Base-by-base conservation (phyloP, 805 yeast species). In the Middelhovenomyces tepae region DNA sequence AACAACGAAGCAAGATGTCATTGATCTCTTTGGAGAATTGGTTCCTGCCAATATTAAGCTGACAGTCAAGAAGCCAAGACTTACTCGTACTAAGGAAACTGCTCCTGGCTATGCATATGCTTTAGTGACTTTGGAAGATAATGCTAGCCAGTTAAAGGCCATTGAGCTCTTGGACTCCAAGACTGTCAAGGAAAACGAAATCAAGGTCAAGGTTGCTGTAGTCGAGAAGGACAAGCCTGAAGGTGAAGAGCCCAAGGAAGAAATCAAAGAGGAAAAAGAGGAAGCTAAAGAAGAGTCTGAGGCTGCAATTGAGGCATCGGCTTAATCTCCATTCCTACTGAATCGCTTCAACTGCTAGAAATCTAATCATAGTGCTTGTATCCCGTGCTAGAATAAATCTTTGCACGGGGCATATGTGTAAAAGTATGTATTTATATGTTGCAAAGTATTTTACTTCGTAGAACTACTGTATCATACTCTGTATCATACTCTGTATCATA, bases 161-260 rank as follows among this genome's bases (percentile, higher is more conserved):
- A 72, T 83, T 39, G 73, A 66, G 22, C 71, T 73, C 48, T 75
- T 76, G 56, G 69, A 79, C 43, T 93, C 85, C 34, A 67, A 65
- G 48, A 69, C 65, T 33, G 60, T 79, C 45, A 72, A 73, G 40
- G 94, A 80, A 32, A 71, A 82, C 54, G 65, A 64, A 31, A 60
- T 86, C 38, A 60, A 69, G 28, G 84, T 80, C 38, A 78, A 77
- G 44, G 69, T 78, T 46, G 95, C 95, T 14, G 69, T 81, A 42
- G 83, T 78, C 48, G 63, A 76, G 7, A 39, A 32, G 16, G 22
- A 18, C 11, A 36, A 22, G 33, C 22, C 18, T 62, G 67, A n/a
- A n/a, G n/a, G n/a, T n/a, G n/a, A n/a, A n/a, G n/a, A n/a, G n/a
- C n/a, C n/a, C n/a, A n/a, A n/a, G n/a, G n/a, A n/a, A n/a, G n/a